A percentile compares a stretch with the other conserved stretches of the same genome.
Evolutionary conservation across 1,139 yeast genomes (phyloP).

Genomic region (Geotrichum histeridarum): DNA sequence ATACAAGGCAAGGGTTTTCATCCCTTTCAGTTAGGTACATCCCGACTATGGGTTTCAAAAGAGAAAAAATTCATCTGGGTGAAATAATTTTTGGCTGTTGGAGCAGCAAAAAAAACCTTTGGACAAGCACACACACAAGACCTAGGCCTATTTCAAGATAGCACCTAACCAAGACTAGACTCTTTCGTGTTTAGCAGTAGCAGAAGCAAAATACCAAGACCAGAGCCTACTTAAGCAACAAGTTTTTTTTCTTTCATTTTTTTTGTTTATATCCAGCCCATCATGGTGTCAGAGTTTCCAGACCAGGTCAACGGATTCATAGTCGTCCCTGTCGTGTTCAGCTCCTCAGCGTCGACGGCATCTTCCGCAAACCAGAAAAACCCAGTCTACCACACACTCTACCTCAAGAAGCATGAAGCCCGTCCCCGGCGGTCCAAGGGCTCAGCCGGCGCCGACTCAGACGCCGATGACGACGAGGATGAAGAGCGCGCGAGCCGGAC

Average conservation of each 20-base stretch:
- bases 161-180: not conserved
- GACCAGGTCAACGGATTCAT: conserved; percentile 50
- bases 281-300: conserved; percentile 15
- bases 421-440: conserved; percentile 15
- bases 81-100: too few relatives aligned
- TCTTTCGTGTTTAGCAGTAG: too few relatives aligned
- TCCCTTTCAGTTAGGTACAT: too few relatives aligned
- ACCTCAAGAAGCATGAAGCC: conserved; percentile 30
- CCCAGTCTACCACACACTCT: conserved; percentile 31
- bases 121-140: too few relatives aligned
- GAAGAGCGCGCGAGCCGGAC: conserved; percentile 47
- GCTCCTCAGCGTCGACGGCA: conserved; percentile 24
- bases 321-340: conserved; percentile 47
- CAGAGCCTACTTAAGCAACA: not conserved
- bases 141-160: not conserved
- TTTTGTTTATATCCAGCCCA: not conserved
- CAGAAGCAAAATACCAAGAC: not conserved
- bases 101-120: too few relatives aligned
- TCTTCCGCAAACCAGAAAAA: conserved; percentile 3
- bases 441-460: conserved; percentile 15
- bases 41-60: too few relatives aligned
- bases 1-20: too few relatives aligned
- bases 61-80: too few relatives aligned
- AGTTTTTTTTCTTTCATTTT: not conserved
- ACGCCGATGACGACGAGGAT: conserved; percentile 24